Evolutionary conservation across 2,329 filamentous ascomycete species (phyloP), one percentile per base, ranked within the genome.

Genomic region (Byssothecium circinans): DNA sequence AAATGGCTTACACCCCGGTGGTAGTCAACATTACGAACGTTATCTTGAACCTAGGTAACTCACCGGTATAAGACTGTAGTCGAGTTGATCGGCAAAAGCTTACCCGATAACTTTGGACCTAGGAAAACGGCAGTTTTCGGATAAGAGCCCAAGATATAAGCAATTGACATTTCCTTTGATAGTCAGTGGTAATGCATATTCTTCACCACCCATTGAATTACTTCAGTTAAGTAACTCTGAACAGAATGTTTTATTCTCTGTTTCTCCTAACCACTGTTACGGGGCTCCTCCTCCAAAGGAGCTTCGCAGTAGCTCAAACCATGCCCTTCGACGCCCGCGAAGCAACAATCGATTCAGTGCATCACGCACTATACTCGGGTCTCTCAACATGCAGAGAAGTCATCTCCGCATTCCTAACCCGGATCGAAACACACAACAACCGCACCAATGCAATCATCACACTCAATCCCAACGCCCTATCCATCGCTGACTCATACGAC

Each of bases 381-480:
- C 65, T 75, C 4, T 75, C 78, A 23, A 80, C 78, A 37, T 85
- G 82, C 61, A 75, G 77, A 12, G 73, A 74, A 17, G 70, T 85
- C 0, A 74, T 84, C 3, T 78, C 75, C 6, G 70, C 77, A 2
- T 85, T 83, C 58, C 64, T 86, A 17, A 70, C 78, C 1, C 76
- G 82, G 14, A 83, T 86, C 45, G 76, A 82, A 52, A 69, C 72
- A 2, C 75, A 81, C 62, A 83, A 87, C 58, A 74, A 77, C 2
- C 65, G 67, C 12, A 78, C 83, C 47, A 84, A 85, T 52, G 79
- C 83, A 4, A 73, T 86, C 43, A 74, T 83, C 40, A 70, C 74
- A 2, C 65, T 84, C 8, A 81, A 82, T 46, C 73, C 77, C 0
- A 59, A 74, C 38, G 78, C 77, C 5, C 56, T 82, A 7, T 39